Evolutionary conservation across 169 alveolate genomes (phyloP).

Genomic region (Cryptosporidium sp.): DNA sequence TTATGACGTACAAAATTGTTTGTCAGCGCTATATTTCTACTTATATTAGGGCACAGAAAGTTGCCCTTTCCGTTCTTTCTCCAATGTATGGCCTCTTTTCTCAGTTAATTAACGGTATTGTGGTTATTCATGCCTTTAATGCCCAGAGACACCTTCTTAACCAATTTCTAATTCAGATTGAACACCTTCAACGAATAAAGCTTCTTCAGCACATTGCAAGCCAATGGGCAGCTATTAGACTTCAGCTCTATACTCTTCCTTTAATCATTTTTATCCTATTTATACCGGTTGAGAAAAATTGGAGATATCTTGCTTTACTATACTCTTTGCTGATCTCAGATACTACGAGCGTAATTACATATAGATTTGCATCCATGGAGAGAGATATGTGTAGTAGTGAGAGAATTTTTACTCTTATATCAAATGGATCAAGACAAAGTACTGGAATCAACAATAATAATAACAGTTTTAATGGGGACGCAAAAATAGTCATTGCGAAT

Average conservation of each 20-base stretch:
- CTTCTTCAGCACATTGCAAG: constrained; percentile 66
- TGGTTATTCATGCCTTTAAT: constrained; percentile 38
- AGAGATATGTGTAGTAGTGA: constrained; percentile 73
- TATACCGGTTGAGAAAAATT: constrained; percentile 25
- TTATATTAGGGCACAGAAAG: constrained; percentile 55
- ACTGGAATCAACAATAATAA: neutral
- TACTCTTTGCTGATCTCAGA: constrained; percentile 56
- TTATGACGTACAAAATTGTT: constrained; percentile 35
- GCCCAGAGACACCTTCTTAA: constrained; percentile 31
- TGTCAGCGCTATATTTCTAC: constrained; percentile 46
- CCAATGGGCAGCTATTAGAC: constrained; percentile 74
- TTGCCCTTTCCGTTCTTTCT: constrained; percentile 42
- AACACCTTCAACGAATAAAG: constrained; percentile 60
- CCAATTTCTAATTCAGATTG: constrained; percentile 57
- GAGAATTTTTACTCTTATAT: constrained; percentile 22
- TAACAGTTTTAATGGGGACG: neutral
- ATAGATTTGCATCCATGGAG: constrained; percentile 61
- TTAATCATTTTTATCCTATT: constrained; percentile 14
- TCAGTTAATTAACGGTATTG: constrained; percentile 52
- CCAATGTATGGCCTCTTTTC: constrained; percentile 65
- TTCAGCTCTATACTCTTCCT: constrained; percentile 62
- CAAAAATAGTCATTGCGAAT: neutral
- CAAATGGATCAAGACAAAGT: neutral
- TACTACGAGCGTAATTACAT: constrained; percentile 52
- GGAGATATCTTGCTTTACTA: constrained; percentile 55